Evolutionary conservation across 352 stramenopile genomes (phyloP), one percentile per base, ranked within the genome.

Genomic region (Thalassiosira delicatula): DNA sequence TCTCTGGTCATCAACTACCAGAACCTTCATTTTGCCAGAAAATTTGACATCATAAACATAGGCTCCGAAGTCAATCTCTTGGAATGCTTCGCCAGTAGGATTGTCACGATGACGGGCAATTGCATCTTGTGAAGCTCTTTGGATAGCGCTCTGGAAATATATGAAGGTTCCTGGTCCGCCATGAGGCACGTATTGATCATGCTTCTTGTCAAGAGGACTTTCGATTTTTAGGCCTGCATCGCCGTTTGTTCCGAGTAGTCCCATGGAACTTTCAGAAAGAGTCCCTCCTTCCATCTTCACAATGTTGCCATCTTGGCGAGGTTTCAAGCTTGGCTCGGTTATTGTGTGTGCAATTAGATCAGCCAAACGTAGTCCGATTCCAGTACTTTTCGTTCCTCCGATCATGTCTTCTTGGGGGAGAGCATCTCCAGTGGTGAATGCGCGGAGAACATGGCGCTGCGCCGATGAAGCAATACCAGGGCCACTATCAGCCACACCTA

Each of bases 401-500:
- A 77, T 66, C 19, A 54, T 62, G 53, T 88, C 81, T 46, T 88
- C 81, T 35, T 85, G 81, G 3, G 81, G 81, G 12, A 88, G 70
- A 57, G 81, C 81, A 70, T 85, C 76, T 44, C 81, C 81, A 63
- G 81, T 88, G 32, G 81, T 88, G 61, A 87, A 87, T 63, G 71
- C 66, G 46, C 79, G 56, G 19, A 87, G 56, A 21, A 87, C 71
- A 62, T 87, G 71, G 33, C 75, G 73, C 59, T 93, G 89, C 30
- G 89, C 73, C 30, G 79, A 80, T 65, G 70, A 86, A 33, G 85
- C 79, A 77, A 93, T 93, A 27, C 89, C 89, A 29, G 89, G 89
- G 17, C 89, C 89, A 57, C 81, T 91, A 84, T 93, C 89, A 27
- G 72, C 65, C 37, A 87, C 89, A 49, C 88, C 90, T 62, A 98